A percentile compares a stretch with the other conserved stretches of the same genome.
These are phyloP conservation scores for Sanghuangporus weigelae DNA, from an alignment of 1,284 basidiomycete species.

Conservation along the genomic window DNA sequence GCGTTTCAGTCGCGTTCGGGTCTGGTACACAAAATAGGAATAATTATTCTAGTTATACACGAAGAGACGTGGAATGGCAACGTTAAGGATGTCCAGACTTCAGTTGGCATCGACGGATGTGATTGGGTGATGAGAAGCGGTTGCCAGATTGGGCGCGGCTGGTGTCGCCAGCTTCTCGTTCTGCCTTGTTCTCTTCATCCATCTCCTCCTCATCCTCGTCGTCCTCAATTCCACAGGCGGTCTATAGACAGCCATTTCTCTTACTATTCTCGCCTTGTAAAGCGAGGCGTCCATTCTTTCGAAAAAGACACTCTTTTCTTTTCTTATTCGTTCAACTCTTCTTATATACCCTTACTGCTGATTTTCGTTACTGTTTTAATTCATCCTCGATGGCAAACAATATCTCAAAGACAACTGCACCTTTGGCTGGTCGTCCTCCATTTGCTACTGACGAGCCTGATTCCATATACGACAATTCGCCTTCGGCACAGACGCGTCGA, in stretches of 20 bases:
- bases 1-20: neutral
- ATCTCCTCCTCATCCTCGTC: conserved; percentile 3
- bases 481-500: conserved; percentile 19
- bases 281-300: conserved; percentile 16
- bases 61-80: neutral
- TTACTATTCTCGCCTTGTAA: conserved; percentile 13
- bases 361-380: neutral
- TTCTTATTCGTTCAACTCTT: neutral
- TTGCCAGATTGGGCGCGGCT: conserved; percentile 4
- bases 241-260: neutral
- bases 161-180: neutral
- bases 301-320: conserved; percentile 6
- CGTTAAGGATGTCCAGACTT: neutral
- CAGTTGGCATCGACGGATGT: neutral
- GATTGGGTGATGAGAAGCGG: neutral
- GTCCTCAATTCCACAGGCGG: neutral
- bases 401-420: conserved; percentile 27
- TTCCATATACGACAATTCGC: conserved; percentile 43
- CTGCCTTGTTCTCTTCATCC: conserved; percentile 2
- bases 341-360: neutral
- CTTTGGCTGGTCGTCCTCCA: conserved; percentile 58
- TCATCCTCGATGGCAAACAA: conserved; percentile 7
- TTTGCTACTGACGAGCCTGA: conserved; percentile 66
- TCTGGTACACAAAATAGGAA: neutral
- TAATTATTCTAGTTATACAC: neutral